These are phyloP conservation scores for Pholiota microspora DNA, from an alignment of 768 basidiomycete species.

Conservation along the genomic window DNA sequence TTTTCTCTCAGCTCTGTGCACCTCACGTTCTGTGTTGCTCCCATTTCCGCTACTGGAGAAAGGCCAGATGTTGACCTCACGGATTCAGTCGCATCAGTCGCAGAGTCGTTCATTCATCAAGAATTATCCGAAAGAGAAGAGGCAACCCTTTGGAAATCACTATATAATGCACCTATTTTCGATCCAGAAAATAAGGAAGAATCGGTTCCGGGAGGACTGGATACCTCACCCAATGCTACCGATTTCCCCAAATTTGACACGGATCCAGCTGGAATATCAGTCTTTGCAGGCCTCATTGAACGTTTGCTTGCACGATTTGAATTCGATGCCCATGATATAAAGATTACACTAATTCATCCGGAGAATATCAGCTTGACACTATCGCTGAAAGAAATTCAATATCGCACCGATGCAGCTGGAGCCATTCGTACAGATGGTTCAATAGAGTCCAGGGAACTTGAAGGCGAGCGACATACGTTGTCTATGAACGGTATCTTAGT, in stretches of 20 bases:
- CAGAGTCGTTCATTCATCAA: slow-evolving; percentile 84
- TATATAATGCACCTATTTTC: slow-evolving; percentile 37
- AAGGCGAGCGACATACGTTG: slow-evolving; percentile 45
- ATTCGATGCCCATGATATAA: slow-evolving; percentile 68
- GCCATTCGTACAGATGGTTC: not conserved
- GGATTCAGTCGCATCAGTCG: slow-evolving; percentile 79
- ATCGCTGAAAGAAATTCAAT: slow-evolving; percentile 54
- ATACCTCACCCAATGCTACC: slow-evolving; percentile 48
- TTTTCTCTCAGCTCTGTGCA: slow-evolving; percentile 67
- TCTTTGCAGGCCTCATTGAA: slow-evolving; percentile 81
- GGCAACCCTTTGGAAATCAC: slow-evolving; percentile 64
- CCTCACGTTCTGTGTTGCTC: slow-evolving; percentile 56
- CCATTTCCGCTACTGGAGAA: slow-evolving; percentile 22
- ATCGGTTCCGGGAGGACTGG: slow-evolving; percentile 66
- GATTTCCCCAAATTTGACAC: slow-evolving; percentile 35
- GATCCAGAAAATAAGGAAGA: slow-evolving; percentile 29
- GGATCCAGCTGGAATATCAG: slow-evolving; percentile 73
- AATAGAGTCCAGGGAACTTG: not conserved
- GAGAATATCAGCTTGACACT: slow-evolving; percentile 60
- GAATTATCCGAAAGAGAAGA: slow-evolving; percentile 76
- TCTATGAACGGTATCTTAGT: slow-evolving; percentile 56
- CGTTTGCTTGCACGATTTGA: slow-evolving; percentile 76
- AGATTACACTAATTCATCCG: slow-evolving; percentile 67
- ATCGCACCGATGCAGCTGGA: slow-evolving; percentile 42
- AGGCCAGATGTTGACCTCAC: slow-evolving; percentile 47